Base-by-base conservation (phyloP, 768 basidiomycete species). In the Lactifluus pinguis region DNA sequence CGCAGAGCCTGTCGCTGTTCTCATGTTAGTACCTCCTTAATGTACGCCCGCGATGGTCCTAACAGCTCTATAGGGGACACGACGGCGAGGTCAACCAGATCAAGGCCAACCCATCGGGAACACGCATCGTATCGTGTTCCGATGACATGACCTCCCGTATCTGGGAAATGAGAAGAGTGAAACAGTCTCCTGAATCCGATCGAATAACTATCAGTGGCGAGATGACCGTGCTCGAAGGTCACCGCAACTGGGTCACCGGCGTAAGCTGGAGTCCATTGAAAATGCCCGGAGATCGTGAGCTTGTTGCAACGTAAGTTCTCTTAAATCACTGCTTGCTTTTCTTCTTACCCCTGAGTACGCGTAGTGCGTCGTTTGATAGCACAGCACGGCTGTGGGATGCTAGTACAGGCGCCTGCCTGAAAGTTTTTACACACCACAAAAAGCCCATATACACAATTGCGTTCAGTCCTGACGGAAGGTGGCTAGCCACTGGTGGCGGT, bases 351-450 rank as follows among this genome's bases (percentile, higher is more conserved):
- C 60, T 39, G 3, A 25, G 14, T n/a, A 14, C 38, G 8, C 38
- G 6, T 65, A 92, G 89, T 8, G 82, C 85, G 10, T 90, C 90
- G 5, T 92, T 92, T 68, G 93, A 95, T 68, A 76, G 77, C 14
- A 89, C 90, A 1, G 82, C 87, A 5, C 83, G 89, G 45, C 65
- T 95, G 34, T 95, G 92, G 92, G 87, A 94, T 71, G 82, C 85
- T 3, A 78, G 80, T 49, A 86, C 86, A 0, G 91, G 91, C 32
- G 79, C 82, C 48, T 94, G 92, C 69, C 70, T 91, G 38, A 78
- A 83, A 62, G 76, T 84, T 19, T 86, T 95, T 68, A 71, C 72
- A 6, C 87, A 91, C 63, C 89, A 92, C 72, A 82, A 75, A 63
- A 80, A 81, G 36, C 80, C 85, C 25, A 81, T 93, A 41, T 94